Evolutionary conservation across 2,329 filamentous ascomycete species (phyloP), one percentile per base, ranked within the genome.

Genomic region (Ceratocystis eucalypticola): DNA sequence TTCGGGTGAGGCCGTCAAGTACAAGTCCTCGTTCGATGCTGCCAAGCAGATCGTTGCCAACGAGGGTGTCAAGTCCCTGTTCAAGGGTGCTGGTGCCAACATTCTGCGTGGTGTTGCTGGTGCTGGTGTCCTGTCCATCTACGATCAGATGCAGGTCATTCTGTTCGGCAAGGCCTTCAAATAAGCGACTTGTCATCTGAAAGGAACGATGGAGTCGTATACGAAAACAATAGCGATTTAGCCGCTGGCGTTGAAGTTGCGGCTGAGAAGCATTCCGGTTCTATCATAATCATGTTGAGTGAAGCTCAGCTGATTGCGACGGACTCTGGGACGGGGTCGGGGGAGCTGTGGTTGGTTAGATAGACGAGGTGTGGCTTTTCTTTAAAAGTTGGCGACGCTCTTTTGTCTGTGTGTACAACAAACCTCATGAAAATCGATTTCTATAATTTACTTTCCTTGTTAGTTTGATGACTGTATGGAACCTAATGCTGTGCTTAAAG

Each of bases 41-140:
- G 92, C 87, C 81, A 85, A 84, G 81, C 91, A 97, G 88, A 99
- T 99, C 78, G 80, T 97, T 76, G 92, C 92, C 83, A 90, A 89
- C 83, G 94, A 97, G 86, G 94, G 94, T 86, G 83, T 95, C 82
- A 89, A 86, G 84, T 99, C 94, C 76, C 93, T 99, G 82, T 99
- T 99, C 92, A 99, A 99, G 91, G 94, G 94, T 92, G 94, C 94
- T 79, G 94, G 94, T 91, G 94, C 94, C 87, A 99, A 99, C 91
- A 99, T 99, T 78, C 94, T 99, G 84, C 94, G 94, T 96, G 95
- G 94, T 96, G 94, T 99, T 78, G 94, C 94, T 78, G 95, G 94
- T 91, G 94, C 94, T 84, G 94, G 94, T 99, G 94, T 99, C 79
- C 86, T 99, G 79, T 99, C 94, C 80, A 96, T 99, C 91, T 99